Conservation (phyloP, 441 rosid species). For the Populus hybrid region DNA sequence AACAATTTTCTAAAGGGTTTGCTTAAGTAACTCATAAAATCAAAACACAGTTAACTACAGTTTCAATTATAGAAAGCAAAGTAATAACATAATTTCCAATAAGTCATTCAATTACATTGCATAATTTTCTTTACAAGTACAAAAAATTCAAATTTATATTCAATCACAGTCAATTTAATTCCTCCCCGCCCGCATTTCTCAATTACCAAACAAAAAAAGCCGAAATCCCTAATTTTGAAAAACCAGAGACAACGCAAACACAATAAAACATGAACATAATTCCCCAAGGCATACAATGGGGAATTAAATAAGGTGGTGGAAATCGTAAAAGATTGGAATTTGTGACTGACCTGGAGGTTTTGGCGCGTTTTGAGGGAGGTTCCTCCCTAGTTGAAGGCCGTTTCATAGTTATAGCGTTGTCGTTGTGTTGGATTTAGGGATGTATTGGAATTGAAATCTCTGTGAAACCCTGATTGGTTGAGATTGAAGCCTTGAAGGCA, state of each 20-base stretch:
- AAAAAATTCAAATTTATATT: neutral
- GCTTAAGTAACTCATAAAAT: neutral
- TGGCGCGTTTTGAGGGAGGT: constrained; percentile 15
- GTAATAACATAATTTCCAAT: neutral
- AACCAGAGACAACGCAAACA: neutral
- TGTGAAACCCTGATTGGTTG: neutral
- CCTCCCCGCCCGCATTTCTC: neutral
- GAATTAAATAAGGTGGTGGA: neutral
- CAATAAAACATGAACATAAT: neutral
- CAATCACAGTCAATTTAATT: neutral
- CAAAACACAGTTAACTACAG: neutral
- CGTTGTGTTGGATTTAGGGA: neutral
- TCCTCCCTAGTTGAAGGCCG: neutral
- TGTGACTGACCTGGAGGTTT: constrained; percentile 11
- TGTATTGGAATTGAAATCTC: neutral
- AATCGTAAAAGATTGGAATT: neutral
- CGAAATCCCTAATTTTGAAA: neutral
- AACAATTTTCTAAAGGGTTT: neutral
- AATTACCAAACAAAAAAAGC: neutral
- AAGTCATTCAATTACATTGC: neutral
- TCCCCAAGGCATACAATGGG: neutral
- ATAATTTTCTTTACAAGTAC: neutral
- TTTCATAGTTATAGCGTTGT: constrained; percentile 3
- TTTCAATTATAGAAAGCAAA: neutral
- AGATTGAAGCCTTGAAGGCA: neutral